These are phyloP conservation scores for Penicillium maclennaniae DNA, from an alignment of 495 filamentous ascomycete species.

Conservation along the genomic window DNA sequence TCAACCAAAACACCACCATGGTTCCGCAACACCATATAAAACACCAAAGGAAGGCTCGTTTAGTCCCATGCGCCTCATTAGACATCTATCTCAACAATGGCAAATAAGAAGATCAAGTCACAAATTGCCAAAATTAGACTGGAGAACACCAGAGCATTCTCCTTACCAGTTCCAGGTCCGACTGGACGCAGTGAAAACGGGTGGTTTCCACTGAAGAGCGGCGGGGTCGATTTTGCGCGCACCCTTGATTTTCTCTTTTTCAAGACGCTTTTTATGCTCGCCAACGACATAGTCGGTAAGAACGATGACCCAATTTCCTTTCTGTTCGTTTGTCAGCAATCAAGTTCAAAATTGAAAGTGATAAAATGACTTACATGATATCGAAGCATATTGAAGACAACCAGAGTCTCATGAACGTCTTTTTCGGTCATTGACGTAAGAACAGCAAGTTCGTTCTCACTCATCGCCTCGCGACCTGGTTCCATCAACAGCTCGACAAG, in stretches of 20 bases:
- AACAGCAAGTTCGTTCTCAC: constrained; percentile 74
- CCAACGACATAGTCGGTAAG: constrained; percentile 76
- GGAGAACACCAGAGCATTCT: constrained; percentile 9
- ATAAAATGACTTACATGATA: constrained; percentile 59
- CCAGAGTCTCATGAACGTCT: constrained; percentile 89
- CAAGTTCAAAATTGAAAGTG: background rate
- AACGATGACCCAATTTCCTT: constrained; percentile 89
- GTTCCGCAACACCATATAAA: constrained; percentile 2
- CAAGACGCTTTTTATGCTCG: constrained; percentile 64
- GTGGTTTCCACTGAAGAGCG: constrained; percentile 89
- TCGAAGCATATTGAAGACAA: constrained; percentile 88
- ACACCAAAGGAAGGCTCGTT: background rate
- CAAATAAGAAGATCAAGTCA: background rate
- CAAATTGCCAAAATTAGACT: background rate
- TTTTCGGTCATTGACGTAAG: constrained; percentile 90
- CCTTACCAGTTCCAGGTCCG: constrained; percentile 93
- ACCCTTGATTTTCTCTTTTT: constrained; percentile 71
- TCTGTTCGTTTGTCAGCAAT: constrained; percentile 43
- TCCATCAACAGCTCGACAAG: constrained; percentile 79
- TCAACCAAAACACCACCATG: constrained; percentile 1
- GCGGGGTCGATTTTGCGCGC: constrained; percentile 75
- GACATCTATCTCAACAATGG: background rate
- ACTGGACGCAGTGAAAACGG: constrained; percentile 82
- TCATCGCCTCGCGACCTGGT: constrained; percentile 56
- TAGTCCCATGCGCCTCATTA: background rate